Percentiles rank a stretch among this genome's conserved stretches.
These are phyloP conservation scores for Lasiosphaeris hirsuta DNA, from an alignment of 495 filamentous ascomycete genomes.

Conservation along the genomic window DNA sequence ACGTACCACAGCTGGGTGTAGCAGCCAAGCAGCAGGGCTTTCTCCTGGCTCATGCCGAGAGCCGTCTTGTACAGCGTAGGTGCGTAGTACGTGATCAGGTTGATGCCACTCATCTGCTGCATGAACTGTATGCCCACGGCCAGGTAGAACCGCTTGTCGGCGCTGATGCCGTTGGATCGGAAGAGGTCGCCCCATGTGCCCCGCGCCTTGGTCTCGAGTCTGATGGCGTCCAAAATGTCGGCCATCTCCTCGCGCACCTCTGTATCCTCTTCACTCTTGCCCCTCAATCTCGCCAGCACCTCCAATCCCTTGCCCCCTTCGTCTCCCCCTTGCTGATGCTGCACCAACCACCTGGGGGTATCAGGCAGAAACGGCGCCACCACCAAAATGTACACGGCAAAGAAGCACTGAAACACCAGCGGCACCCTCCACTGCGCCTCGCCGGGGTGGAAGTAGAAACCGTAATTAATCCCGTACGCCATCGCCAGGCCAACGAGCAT, in stretches of 20 bases:
- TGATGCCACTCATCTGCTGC: slow-evolving; percentile 50
- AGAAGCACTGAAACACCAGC: slow-evolving; percentile 48
- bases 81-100: slow-evolving; percentile 54
- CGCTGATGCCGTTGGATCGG: slow-evolving; percentile 45
- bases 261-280: slow-evolving; percentile 22
- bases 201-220: slow-evolving; percentile 30
- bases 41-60: slow-evolving; percentile 50
- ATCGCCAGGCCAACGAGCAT: slow-evolving; percentile 27
- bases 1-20: slow-evolving; percentile 43
- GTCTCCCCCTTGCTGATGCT: slow-evolving; percentile 18
- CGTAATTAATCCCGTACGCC: slow-evolving; percentile 43
- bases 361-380: slow-evolving; percentile 35
- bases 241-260: slow-evolving; percentile 24
- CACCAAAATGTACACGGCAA: slow-evolving; percentile 38
- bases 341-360: slow-evolving; percentile 35
- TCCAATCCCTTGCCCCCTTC: slow-evolving; percentile 26
- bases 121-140: slow-evolving; percentile 51
- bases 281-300: slow-evolving; percentile 34
- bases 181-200: slow-evolving; percentile 36
- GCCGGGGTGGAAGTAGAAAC: slow-evolving; percentile 29
- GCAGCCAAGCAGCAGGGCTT: slow-evolving; percentile 50
- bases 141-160: slow-evolving; percentile 43
- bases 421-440: slow-evolving; percentile 50
- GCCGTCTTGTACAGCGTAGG: slow-evolving; percentile 51
- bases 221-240: slow-evolving; percentile 25